These are phyloP conservation scores for Eutrema yunnanense DNA, from an alignment of 345 rosid species.

Conservation along the genomic window DNA sequence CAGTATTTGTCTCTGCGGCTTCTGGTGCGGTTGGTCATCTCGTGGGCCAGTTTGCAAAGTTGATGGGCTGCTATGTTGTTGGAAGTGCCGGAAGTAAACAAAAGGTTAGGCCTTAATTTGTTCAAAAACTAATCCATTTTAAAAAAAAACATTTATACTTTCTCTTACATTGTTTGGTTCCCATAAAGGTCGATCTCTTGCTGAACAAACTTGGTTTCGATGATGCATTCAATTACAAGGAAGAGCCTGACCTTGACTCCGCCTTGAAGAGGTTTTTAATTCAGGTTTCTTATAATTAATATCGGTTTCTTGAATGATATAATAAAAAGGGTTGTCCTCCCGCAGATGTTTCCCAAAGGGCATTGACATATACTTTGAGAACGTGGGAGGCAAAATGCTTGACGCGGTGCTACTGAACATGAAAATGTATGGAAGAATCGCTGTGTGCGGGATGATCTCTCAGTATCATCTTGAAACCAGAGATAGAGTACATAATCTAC, in stretches of 20 bases:
- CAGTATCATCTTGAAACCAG: conserved; percentile 34
- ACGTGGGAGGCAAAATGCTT: conserved; percentile 48
- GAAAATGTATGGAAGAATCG: conserved; percentile 33
- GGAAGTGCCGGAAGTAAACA: conserved; percentile 3
- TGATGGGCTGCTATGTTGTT: conserved; percentile 48
- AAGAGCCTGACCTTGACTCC: conserved; percentile 38
- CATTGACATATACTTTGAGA: conserved; percentile 48
- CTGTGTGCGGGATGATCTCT: conserved; percentile 43
- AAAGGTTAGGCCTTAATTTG: conserved; percentile 10
- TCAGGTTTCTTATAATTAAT: neutral
- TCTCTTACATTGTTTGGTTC: neutral
- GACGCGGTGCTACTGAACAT: conserved; percentile 44
- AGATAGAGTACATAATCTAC: conserved; percentile 29
- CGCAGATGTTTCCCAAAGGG: conserved; percentile 3
- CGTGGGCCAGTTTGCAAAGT: conserved; percentile 56
- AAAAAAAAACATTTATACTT: neutral
- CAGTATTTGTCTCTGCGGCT: conserved; percentile 47
- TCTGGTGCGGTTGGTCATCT: conserved; percentile 58
- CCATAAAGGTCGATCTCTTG: conserved; percentile 30
- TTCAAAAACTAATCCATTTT: neutral
- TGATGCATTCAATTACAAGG: conserved; percentile 56
- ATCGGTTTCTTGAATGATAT: neutral
- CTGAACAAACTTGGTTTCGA: conserved; percentile 48
- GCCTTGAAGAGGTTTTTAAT: conserved; percentile 31
- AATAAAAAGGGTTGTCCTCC: neutral